A percentile compares a stretch with the other conserved stretches of the same genome.
phyloP scores from a whole-genome alignment of 1,284 basidiomycete species.

The Heterobasidion parviporum region DNA sequence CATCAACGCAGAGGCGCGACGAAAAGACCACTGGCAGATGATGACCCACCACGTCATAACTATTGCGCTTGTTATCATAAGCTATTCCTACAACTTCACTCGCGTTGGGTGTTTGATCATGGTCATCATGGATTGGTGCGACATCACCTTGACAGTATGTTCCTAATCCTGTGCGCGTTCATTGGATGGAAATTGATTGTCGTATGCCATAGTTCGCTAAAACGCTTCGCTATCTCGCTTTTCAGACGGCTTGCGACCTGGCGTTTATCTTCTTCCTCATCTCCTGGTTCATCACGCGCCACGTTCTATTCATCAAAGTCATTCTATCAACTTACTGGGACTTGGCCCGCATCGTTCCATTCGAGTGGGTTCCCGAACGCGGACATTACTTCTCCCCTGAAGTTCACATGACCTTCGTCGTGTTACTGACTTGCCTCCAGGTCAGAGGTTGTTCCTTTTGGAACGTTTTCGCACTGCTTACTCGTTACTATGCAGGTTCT shows the following conservation, averaged over 20 bases:
- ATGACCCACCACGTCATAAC: conserved; percentile 93
- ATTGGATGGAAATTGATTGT: too few species aligned
- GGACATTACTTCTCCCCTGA: conserved; percentile 49
- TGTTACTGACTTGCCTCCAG: conserved; percentile 57
- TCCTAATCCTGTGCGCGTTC: background rate
- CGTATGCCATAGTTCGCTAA: conserved; percentile 65
- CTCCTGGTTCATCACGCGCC: conserved; percentile 86
- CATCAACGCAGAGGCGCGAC: conserved; percentile 86
- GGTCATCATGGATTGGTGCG: conserved; percentile 89
- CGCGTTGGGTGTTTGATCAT: conserved; percentile 85
- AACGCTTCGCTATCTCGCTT: conserved; percentile 82
- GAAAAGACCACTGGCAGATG: conserved; percentile 96
- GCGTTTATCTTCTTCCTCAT: conserved; percentile 79
- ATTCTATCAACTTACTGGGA: conserved; percentile 57
- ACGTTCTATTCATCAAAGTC: conserved; percentile 68
- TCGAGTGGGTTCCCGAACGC: conserved; percentile 50
- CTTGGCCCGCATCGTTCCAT: conserved; percentile 36
- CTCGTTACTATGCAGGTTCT: conserved; percentile 42
- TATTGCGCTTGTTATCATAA: conserved; percentile 66
- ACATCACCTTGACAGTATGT: conserved; percentile 86
- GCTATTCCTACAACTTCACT: conserved; percentile 82
- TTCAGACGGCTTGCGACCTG: conserved; percentile 63
- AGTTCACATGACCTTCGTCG: conserved; percentile 42
- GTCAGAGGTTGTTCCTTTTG: conserved; percentile 23
- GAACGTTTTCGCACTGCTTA: too few species aligned